Evolutionary conservation across 164 flowering plant genomes (phyloP).

Genomic region (Nymphaea colorata): DNA sequence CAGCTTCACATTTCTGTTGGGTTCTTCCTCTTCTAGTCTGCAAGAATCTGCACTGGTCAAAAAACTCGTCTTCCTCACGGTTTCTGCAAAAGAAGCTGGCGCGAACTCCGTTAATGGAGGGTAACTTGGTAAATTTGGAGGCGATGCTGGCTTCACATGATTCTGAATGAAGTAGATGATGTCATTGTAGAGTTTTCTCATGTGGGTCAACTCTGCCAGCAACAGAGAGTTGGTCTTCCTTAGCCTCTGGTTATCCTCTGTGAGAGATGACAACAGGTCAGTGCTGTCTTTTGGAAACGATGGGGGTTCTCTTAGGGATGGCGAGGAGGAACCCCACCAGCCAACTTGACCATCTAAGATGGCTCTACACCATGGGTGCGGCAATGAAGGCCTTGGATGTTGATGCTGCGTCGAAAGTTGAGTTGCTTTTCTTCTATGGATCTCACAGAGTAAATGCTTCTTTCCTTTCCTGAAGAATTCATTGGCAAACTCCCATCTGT

Average conservation of each 20-base stretch:
- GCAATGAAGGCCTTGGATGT: slow-evolving; percentile 17
- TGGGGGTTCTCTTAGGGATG: neutral
- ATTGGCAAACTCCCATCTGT: slow-evolving; percentile 35
- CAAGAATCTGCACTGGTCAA: slow-evolving; percentile 16
- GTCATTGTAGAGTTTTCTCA: slow-evolving; percentile 64
- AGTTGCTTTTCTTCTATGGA: slow-evolving; percentile 55
- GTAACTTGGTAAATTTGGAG: slow-evolving; percentile 4
- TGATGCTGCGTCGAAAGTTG: slow-evolving; percentile 32
- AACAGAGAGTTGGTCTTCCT: slow-evolving; percentile 51
- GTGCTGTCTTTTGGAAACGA: slow-evolving; percentile 3
- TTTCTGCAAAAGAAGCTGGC: slow-evolving; percentile 8
- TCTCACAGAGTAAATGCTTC: slow-evolving; percentile 53
- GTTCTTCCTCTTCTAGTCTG: slow-evolving; percentile 30
- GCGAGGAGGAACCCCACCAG: slow-evolving; percentile 26
- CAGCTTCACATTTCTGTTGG: slow-evolving; percentile 36
- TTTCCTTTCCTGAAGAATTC: slow-evolving; percentile 25
- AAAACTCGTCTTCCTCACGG: slow-evolving; percentile 23
- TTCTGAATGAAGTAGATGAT: slow-evolving; percentile 65
- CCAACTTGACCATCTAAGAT: slow-evolving; percentile 19
- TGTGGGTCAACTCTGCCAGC: slow-evolving; percentile 58
- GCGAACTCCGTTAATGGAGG: neutral
- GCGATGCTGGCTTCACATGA: slow-evolving; percentile 58
- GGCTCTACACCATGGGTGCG: slow-evolving; percentile 10
- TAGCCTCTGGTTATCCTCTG: slow-evolving; percentile 60
- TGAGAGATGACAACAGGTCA: slow-evolving; percentile 17